These are phyloP conservation scores for Conringia planisiliqua DNA, from an alignment of 345 rosid species.

Conservation along the genomic window DNA sequence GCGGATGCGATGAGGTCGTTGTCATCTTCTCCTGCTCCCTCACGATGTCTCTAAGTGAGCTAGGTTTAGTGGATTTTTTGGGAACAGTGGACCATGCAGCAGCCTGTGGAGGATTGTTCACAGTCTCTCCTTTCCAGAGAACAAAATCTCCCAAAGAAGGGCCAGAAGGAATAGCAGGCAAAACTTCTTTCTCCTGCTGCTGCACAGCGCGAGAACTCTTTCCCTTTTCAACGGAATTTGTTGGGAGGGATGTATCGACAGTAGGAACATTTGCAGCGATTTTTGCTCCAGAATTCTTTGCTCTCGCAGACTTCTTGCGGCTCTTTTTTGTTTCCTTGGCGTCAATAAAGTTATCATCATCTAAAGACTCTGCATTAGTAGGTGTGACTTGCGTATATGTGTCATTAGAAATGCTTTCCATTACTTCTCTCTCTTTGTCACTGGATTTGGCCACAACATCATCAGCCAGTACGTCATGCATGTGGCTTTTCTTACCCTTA, in stretches of 20 bases:
- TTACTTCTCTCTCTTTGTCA: conserved; percentile 44
- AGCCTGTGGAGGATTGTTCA: conserved; percentile 51
- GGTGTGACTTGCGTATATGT: conserved; percentile 31
- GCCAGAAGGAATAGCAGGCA: conserved; percentile 82
- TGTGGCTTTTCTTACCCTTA: conserved; percentile 58
- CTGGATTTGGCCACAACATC: conserved; percentile 56
- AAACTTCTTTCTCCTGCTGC: conserved; percentile 65
- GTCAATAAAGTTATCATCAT: conserved; percentile 73
- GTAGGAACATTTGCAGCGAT: conserved; percentile 35
- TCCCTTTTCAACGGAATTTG: conserved; percentile 70
- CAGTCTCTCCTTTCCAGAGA: conserved; percentile 73
- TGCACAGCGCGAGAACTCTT: conserved; percentile 55
- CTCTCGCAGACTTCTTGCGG: conserved; percentile 88
- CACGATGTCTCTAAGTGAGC: conserved; percentile 83
- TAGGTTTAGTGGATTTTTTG: conserved; percentile 55
- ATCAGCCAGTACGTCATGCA: conserved; percentile 69
- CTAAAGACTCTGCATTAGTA: conserved; percentile 40
- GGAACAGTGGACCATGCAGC: conserved; percentile 88
- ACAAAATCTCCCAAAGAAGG: conserved; percentile 98
- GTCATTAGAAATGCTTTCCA: conserved; percentile 30
- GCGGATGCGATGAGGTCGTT: conserved; percentile 39
- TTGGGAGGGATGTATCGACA: conserved; percentile 47
- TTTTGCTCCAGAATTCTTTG: conserved; percentile 61
- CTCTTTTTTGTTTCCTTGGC: conserved; percentile 86
- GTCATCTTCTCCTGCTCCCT: conserved; percentile 86